A percentile compares a stretch with the other conserved stretches of the same genome.
These are phyloP conservation scores for Anthoceros angustus DNA, from an alignment of 225 moss, liverwort and hornwort species.

Conservation along the genomic window DNA sequence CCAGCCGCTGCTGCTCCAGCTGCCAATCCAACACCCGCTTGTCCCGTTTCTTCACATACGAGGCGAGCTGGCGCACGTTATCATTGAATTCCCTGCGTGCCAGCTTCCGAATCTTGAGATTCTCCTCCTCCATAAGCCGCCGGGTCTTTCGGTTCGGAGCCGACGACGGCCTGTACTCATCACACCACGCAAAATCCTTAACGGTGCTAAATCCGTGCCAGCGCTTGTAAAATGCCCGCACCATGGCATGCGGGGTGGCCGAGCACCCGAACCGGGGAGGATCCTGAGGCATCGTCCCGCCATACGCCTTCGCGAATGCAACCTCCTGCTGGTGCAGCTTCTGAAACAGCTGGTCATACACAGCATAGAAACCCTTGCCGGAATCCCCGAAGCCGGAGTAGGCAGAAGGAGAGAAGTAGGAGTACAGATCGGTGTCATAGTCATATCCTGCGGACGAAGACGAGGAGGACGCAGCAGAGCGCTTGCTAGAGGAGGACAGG, in stretches of 20 bases:
- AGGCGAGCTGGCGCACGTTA: conserved; percentile 57
- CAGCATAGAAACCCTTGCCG: conserved; percentile 67
- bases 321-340: conserved; percentile 81
- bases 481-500: conserved; percentile 15
- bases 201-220: conserved; percentile 71
- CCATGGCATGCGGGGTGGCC: conserved; percentile 32
- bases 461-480: conserved; percentile 26
- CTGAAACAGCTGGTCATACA: conserved; percentile 55
- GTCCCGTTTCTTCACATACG: conserved; percentile 92
- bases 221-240: conserved; percentile 62
- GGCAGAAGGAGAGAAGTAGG: conserved; percentile 67
- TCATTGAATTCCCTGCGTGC: conserved; percentile 65
- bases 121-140: conserved; percentile 84
- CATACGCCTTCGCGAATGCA: conserved; percentile 68
- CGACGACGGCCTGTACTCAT: conserved; percentile 53
- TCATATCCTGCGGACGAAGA: conserved; percentile 13
- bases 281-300: conserved; percentile 44
- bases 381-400: conserved; percentile 71
- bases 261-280: conserved; percentile 52
- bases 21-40: conserved; percentile 73
- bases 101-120: conserved; percentile 60
- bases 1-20: conserved; percentile 54
- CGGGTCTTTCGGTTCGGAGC: conserved; percentile 61
- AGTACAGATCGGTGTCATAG: conserved; percentile 65
- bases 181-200: conserved; percentile 93